Conservation (phyloP, 768 basidiomycete species). For the Leccinellum albellum region DNA sequence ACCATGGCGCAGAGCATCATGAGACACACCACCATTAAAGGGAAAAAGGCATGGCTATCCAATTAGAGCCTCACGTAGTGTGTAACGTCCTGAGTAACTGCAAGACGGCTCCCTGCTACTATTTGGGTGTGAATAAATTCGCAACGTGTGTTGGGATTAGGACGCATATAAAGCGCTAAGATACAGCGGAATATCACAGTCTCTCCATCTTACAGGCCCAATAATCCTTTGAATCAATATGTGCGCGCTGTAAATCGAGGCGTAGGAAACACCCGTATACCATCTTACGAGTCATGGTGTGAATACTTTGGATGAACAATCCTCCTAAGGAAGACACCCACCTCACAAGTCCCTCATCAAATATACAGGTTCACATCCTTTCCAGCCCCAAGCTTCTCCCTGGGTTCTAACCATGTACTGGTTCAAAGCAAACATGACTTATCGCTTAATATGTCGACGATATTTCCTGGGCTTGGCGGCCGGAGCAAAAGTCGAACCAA, state of each 20-base stretch:
- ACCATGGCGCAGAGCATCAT: slow-evolving; percentile 55
- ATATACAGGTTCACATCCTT: not conserved
- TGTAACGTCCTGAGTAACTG: slow-evolving; percentile 9
- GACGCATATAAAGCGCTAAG: not conserved
- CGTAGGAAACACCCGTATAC: no score
- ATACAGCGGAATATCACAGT: not conserved
- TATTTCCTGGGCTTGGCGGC: slow-evolving; percentile 34
- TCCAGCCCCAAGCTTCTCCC: no score
- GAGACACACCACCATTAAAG: slow-evolving; percentile 45
- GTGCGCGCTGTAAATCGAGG: not conserved
- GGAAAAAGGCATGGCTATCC: slow-evolving; percentile 1
- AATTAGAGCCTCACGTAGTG: slow-evolving; percentile 16
- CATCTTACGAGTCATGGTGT: no score
- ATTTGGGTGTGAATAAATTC: not conserved
- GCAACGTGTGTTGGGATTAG: not conserved
- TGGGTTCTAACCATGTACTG: no score
- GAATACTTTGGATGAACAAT: no score
- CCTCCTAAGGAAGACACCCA: no score
- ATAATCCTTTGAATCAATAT: not conserved
- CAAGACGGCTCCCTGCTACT: not conserved
- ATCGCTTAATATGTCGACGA: not conserved
- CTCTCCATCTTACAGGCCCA: not conserved
- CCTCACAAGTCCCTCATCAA: not conserved
- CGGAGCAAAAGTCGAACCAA: slow-evolving; percentile 29
- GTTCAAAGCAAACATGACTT: no score